Evolutionary conservation across 169 alveolate genomes (phyloP), one percentile per base, ranked within the genome.

Genomic region (Eimeria brunetti): DNA sequence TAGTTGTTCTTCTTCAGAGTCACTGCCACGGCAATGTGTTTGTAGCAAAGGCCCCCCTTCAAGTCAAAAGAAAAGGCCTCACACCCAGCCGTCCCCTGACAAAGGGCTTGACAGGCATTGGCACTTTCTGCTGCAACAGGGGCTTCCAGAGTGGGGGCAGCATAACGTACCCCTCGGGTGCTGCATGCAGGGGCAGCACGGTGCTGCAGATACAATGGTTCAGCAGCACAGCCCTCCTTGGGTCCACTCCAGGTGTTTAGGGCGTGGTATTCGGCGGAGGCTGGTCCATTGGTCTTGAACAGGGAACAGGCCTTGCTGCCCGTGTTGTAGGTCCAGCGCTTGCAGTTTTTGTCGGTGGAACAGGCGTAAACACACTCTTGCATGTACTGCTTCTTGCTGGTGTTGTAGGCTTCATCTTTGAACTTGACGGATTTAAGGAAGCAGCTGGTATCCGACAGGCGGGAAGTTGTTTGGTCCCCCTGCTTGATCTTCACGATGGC

Each of bases 61-160:
- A n/a, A 11, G 18, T 83, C 75, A 30, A 27, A 83, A 12, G 90
- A 38, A 44, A 30, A 83, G 51, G 90, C 90, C 62, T 83, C 90
- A n/a, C 90, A 83, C 41, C 27, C 44, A 9, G 90, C 3, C 20
- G 51, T 9, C 51, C 6, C 16, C 53, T 30, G 53, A 53, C 90
- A 83, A 24, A 1, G 7, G 5, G 58, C 41, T 56, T 83, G 90
- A 30, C 90, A 83, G 9, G 24, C 27, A 27, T 8, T 33, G 3
- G 90, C 73, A 44, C 16, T 33, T 0, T 30, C 76, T 3, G 3
- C 33, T 12, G 27, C 51, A 11, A 11, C n/a, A 12, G 11, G n/a
- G 56, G 56, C 24, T 8, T 49, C 11, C n/a, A 83, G 20, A 14
- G 90, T 73, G 5, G 6, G 30, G n/a, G 49, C 51, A 33, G 24